Percentiles rank a stretch among this genome's conserved stretches.
Conservation (phyloP, 2,329 filamentous ascomycete genomes). For the Fusarium nurragi region DNA sequence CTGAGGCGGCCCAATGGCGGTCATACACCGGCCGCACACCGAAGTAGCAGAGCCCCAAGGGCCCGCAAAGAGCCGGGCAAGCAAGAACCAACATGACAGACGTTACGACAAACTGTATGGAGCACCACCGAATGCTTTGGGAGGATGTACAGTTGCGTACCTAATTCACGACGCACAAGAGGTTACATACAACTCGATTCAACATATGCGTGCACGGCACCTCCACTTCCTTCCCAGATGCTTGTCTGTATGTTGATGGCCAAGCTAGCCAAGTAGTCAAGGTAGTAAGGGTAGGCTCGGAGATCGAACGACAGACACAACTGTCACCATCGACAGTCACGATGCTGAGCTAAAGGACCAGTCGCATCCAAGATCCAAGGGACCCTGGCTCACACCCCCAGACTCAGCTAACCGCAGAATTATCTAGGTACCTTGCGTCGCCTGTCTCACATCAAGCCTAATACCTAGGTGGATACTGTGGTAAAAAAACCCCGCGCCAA, state of each 20-base stretch:
- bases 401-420: slow-evolving; percentile 28
- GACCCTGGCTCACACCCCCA: slow-evolving; percentile 18
- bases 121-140: slow-evolving; percentile 4
- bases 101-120: slow-evolving; percentile 14
- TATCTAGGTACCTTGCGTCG: slow-evolving; percentile 33
- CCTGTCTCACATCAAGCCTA: slow-evolving; percentile 33
- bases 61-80: slow-evolving; percentile 27
- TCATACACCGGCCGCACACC: slow-evolving; percentile 10
- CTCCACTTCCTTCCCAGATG: slow-evolving; percentile 15
- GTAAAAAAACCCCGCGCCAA: slow-evolving; percentile 32
- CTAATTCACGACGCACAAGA: slow-evolving; percentile 12
- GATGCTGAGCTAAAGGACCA: slow-evolving; percentile 16
- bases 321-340: neutral
- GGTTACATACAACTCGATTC: slow-evolving; percentile 3
- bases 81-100: slow-evolving; percentile 17
- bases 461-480: slow-evolving; percentile 30
- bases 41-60: slow-evolving; percentile 29
- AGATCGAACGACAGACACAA: neutral
- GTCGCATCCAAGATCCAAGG: slow-evolving; percentile 4
- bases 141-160: neutral
- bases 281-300: neutral
- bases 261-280: neutral
- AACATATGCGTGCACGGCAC: neutral
- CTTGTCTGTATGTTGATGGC: slow-evolving; percentile 8
- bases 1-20: slow-evolving; percentile 30